Conservation (phyloP, 768 basidiomycete species). For the Tylopilus intermedius region DNA sequence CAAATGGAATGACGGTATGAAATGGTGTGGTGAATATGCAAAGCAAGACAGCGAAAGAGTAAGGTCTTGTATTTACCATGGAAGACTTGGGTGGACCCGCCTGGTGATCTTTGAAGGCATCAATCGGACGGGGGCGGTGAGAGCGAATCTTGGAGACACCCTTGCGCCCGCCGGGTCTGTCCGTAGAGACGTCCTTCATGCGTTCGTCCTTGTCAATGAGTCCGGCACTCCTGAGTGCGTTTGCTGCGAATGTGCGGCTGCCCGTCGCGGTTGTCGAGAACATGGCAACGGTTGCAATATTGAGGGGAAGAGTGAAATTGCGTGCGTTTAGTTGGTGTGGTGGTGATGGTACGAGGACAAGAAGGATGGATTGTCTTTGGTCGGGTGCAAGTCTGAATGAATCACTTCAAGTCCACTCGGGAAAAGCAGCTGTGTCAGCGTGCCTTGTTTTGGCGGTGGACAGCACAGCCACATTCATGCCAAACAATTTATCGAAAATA, state of each 20-base stretch:
- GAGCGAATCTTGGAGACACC: slow-evolving; percentile 55
- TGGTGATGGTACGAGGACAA: slow-evolving; percentile 19
- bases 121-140: slow-evolving; percentile 57
- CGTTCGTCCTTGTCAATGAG: slow-evolving; percentile 71
- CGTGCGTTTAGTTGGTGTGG: not conserved
- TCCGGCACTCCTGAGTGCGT: slow-evolving; percentile 63
- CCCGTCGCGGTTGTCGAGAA: slow-evolving; percentile 60
- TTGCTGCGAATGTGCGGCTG: slow-evolving; percentile 53
- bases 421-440: slow-evolving; percentile 23
- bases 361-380: slow-evolving; percentile 3
- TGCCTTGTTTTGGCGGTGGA: slow-evolving; percentile 18
- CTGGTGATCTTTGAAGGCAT: slow-evolving; percentile 48
- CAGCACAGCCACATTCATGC: slow-evolving; percentile 10
- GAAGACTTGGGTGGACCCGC: slow-evolving; percentile 45
- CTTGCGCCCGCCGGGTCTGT: slow-evolving; percentile 70
- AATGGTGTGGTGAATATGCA: slow-evolving; percentile 26
- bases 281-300: slow-evolving; percentile 30
- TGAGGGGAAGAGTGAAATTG: not conserved
- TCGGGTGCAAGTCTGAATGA: slow-evolving; percentile 16
- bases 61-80: slow-evolving; percentile 63
- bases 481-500: slow-evolving; percentile 17
- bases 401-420: slow-evolving; percentile 2
- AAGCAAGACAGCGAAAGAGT: slow-evolving; percentile 21
- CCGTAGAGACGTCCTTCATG: slow-evolving; percentile 65
- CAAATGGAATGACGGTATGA: slow-evolving; percentile 18